A percentile compares a stretch with the other conserved stretches of the same genome.
These are phyloP conservation scores for Fusarium coffeatum DNA, from an alignment of 2,329 filamentous ascomycete genomes.

Conservation along the genomic window DNA sequence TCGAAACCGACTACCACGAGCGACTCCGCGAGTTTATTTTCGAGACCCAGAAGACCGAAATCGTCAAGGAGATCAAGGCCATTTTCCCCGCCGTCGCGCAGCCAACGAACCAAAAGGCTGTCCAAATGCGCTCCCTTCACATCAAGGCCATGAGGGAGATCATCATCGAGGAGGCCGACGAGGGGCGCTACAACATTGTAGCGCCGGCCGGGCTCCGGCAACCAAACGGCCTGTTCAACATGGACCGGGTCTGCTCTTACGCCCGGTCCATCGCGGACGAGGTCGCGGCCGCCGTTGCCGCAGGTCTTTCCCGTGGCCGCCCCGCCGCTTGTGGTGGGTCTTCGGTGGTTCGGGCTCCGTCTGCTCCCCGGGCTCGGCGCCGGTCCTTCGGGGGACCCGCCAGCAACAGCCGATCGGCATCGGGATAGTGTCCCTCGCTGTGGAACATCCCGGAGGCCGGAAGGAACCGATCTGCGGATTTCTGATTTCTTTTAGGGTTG, in stretches of 20 bases:
- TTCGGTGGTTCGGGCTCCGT: neutral
- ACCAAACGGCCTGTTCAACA: slow-evolving; percentile 57
- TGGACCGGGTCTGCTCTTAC: slow-evolving; percentile 57
- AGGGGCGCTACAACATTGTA: slow-evolving; percentile 54
- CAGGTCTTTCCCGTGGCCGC: neutral
- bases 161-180: slow-evolving; percentile 55
- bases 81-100: neutral
- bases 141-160: slow-evolving; percentile 54
- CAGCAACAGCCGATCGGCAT: neutral
- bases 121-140: slow-evolving; percentile 49
- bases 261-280: neutral
- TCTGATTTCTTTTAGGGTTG: neutral
- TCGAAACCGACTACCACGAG: slow-evolving; percentile 57
- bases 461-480: neutral
- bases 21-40: slow-evolving; percentile 52
- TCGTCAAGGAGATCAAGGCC: slow-evolving; percentile 38
- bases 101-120: slow-evolving; percentile 29
- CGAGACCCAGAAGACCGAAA: slow-evolving; percentile 56
- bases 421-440: slow-evolving; percentile 1
- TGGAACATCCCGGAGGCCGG: neutral
- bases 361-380: slow-evolving; percentile 45
- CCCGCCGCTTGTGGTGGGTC: neutral
- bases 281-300: neutral
- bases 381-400: neutral
- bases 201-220: slow-evolving; percentile 48